Conservation (phyloP, 2,329 filamentous ascomycete genomes). For the Calonectria fujianensis region DNA sequence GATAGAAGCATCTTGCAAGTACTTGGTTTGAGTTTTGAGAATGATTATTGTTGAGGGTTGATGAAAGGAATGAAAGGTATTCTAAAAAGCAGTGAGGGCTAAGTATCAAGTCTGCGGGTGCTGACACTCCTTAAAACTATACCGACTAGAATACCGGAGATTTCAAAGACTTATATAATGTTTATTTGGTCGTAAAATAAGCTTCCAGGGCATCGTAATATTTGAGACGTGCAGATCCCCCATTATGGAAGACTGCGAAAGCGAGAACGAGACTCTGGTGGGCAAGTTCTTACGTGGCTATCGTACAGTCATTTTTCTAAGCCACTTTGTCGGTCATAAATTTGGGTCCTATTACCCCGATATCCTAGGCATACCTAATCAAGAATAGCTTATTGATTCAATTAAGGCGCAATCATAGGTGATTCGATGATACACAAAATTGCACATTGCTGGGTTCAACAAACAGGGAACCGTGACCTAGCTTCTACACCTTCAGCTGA, state of each 20-base stretch:
- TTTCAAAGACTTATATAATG: background rate
- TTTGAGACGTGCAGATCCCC: too few relatives aligned
- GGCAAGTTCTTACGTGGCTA: background rate
- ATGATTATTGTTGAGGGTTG: background rate
- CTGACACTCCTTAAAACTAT: background rate
- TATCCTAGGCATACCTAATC: background rate
- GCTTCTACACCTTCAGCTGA: background rate
- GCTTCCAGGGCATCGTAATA: too few relatives aligned
- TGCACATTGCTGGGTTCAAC: background rate
- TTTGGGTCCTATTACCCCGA: background rate
- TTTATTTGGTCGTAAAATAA: background rate
- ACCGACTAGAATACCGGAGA: background rate
- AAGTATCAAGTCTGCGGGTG: background rate
- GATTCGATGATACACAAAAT: background rate
- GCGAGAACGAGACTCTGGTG: background rate
- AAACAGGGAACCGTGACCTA: too few relatives aligned
- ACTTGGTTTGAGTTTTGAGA: background rate
- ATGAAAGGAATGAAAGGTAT: background rate
- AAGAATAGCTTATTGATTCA: background rate
- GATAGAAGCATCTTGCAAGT: background rate
- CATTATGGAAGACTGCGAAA: background rate
- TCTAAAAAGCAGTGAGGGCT: background rate
- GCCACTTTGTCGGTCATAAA: background rate
- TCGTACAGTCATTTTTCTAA: background rate
- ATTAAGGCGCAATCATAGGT: background rate